phyloP scores from a whole-genome alignment of 208 protist genomes.

The Crithidia fasciculata region DNA sequence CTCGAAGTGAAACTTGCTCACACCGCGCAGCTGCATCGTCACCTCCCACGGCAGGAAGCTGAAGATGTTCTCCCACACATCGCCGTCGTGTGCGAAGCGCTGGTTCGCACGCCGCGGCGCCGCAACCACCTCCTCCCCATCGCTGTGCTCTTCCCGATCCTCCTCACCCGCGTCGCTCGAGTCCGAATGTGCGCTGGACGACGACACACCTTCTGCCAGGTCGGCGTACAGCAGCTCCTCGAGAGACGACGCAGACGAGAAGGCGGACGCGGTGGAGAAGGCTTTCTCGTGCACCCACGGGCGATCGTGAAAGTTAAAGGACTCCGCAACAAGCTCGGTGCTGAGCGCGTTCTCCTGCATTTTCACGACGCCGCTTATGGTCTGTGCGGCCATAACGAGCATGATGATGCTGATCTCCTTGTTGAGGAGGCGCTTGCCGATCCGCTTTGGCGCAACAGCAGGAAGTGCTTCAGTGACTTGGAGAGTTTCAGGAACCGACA shows the following conservation, averaged over 20 bases:
- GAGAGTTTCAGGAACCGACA: not conserved
- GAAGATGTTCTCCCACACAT: slow-evolving; percentile 53
- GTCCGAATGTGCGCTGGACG: slow-evolving; percentile 44
- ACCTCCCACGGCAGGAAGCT: slow-evolving; percentile 56
- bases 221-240: slow-evolving; percentile 43
- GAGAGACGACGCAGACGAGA: slow-evolving; percentile 31
- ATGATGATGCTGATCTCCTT: slow-evolving; percentile 61
- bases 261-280: slow-evolving; percentile 31
- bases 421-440: slow-evolving; percentile 35
- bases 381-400: slow-evolving; percentile 53
- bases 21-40: slow-evolving; percentile 45
- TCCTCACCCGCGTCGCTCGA: slow-evolving; percentile 32
- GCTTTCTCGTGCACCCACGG: slow-evolving; percentile 36
- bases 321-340: slow-evolving; percentile 63
- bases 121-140: slow-evolving; percentile 38
- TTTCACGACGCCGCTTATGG: slow-evolving; percentile 33
- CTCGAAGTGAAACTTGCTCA: slow-evolving; percentile 56
- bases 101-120: slow-evolving; percentile 9
- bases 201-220: slow-evolving; percentile 44
- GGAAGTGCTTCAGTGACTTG: not conserved
- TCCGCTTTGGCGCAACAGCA: slow-evolving; percentile 6
- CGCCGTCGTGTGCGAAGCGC: slow-evolving; percentile 20
- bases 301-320: slow-evolving; percentile 32
- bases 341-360: slow-evolving; percentile 44
- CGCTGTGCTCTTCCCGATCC: slow-evolving; percentile 39